Conservation (phyloP, 1,139 yeast species). For the Citeromyces hawaiiensis region DNA sequence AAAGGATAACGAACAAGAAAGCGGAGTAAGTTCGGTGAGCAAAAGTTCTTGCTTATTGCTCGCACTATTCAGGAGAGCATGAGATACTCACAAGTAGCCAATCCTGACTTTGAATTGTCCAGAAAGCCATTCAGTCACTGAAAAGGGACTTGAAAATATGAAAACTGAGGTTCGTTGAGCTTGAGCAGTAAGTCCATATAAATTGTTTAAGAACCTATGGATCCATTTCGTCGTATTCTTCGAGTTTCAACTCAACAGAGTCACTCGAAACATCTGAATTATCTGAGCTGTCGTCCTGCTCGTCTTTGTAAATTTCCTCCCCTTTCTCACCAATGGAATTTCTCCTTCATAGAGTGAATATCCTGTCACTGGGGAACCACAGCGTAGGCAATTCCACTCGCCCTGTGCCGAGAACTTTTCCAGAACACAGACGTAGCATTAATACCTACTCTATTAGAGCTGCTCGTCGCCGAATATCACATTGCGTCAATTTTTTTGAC, state of each 20-base stretch:
- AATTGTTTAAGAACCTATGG: not conserved
- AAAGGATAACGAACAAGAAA: too few relatives aligned
- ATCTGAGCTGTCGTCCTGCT: not conserved
- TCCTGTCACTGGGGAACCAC: not conserved
- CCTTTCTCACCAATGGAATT: not conserved
- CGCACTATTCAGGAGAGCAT: too few relatives aligned
- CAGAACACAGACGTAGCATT: constrained; percentile 66
- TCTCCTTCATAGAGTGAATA: not conserved
- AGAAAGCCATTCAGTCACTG: too few relatives aligned
- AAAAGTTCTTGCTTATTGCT: too few relatives aligned
- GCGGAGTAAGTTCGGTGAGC: too few relatives aligned
- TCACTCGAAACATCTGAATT: not conserved
- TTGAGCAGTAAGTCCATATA: constrained; percentile 12
- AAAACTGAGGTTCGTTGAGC: too few relatives aligned
- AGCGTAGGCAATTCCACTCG: not conserved
- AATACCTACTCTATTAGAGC: too few relatives aligned
- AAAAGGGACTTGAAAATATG: too few relatives aligned
- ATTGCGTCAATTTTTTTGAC: too few relatives aligned
- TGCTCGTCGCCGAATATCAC: too few relatives aligned
- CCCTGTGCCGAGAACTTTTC: constrained; percentile 21
- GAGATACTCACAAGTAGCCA: too few relatives aligned
- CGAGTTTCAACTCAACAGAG: not conserved
- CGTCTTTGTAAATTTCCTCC: not conserved
- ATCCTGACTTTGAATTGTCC: too few relatives aligned
- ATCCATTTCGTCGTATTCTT: constrained; percentile 1